These are phyloP conservation scores for Rhizopus microsporus DNA, from an alignment of 371 early-diverging fungal species.

Conservation along the genomic window DNA sequence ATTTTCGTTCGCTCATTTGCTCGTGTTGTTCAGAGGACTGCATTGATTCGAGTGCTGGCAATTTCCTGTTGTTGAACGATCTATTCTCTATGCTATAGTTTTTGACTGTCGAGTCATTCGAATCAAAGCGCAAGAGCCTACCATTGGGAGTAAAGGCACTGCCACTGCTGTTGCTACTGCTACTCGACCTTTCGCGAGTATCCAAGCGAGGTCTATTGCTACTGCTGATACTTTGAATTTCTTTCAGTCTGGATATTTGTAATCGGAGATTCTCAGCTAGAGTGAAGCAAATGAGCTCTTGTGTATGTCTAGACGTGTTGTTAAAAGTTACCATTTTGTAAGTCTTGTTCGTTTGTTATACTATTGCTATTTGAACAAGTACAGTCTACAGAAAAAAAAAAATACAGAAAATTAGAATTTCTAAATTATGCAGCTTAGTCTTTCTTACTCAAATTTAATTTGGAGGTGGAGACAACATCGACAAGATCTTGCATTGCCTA, in stretches of 20 bases:
- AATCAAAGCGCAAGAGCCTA: constrained; percentile 5
- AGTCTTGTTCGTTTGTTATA: constrained; percentile 16
- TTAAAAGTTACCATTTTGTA: constrained; percentile 20
- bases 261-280: constrained; percentile 27
- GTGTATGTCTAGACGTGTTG: background rate
- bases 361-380: constrained; percentile 8
- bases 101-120: background rate
- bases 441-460: constrained; percentile 19
- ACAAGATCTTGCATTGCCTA: constrained; percentile 38
- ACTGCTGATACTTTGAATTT: constrained; percentile 4
- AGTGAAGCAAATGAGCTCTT: background rate
- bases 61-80: constrained; percentile 4
- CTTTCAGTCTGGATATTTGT: constrained; percentile 28
- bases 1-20: background rate
- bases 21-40: constrained; percentile 11
- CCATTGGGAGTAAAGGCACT: background rate
- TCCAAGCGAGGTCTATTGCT: no score
- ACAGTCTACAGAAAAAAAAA: constrained; percentile 9
- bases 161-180: constrained; percentile 3
- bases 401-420: no score
- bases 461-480: constrained; percentile 22
- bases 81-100: constrained; percentile 11
- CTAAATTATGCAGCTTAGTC: background rate
- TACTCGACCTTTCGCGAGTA: background rate
- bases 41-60: constrained; percentile 18